Evolutionary conservation across 495 filamentous ascomycete genomes (phyloP), one percentile per base, ranked within the genome.

Genomic region (Podospora australis): DNA sequence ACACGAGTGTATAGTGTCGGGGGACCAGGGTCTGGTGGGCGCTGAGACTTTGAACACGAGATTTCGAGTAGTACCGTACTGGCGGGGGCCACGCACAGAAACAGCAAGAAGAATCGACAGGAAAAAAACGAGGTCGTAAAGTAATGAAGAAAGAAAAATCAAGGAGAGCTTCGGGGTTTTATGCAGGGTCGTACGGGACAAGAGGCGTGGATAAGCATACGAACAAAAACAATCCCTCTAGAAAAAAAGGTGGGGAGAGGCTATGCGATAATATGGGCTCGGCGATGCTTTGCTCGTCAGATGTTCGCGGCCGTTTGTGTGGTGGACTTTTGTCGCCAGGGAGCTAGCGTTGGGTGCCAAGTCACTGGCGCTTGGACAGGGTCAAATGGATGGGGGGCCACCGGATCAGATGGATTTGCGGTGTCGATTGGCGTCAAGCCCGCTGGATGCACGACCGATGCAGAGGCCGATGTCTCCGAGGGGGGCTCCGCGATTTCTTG

Each of bases 41-140:
- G 21, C 14, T 16, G 24, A 16, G 32, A 17, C 32, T 8, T 6
- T 25, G 50, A 55, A 63, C 59, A 65, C 62, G 57, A 65, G 59
- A 24, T 61, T 46, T 57, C 44, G 50, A 35, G 59, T 62, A 13
- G 49, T 51, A 63, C 57, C 49, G 36, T 40, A 40, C 11, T 16
- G 38, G 38, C 38, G 38, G 38, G 20, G 17, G 5, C 13, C 4
- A 36, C 34, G 28, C 17, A 7, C 4, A 36, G 5, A 36, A 36
- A 5, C n/a, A n/a, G 6, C 13, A 36, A 36, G 13, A 16, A 16
- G 13, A 36, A 36, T n/a, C 5, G 17, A 36, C 6, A 16, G 34
- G 34, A 36, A n/a, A 16, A 36, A 5, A 36, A 36, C 6, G n/a
- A 16, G n/a, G 23, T 14, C 22, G n/a, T 21, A 43, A n/a, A 36